Percentiles rank a stretch among this genome's conserved stretches.
These are phyloP conservation scores for Diplosphaera chodatii DNA, from an alignment of 139 green algal species.

Conservation along the genomic window DNA sequence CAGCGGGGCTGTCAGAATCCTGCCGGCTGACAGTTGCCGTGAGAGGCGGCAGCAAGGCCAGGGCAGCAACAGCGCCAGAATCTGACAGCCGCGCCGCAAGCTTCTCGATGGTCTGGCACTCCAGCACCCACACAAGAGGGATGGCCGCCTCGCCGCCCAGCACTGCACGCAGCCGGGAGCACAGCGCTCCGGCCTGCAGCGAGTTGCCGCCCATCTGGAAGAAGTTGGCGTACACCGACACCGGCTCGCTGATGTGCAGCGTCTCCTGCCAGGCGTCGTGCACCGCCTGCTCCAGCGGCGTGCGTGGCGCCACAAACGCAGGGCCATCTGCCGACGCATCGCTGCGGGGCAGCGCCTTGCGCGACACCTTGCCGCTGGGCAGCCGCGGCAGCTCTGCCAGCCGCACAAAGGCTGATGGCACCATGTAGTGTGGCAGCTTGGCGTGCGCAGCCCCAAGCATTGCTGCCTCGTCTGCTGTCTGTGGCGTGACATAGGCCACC, in stretches of 20 bases:
- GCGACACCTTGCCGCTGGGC: constrained; percentile 21
- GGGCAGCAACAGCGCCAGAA: no score
- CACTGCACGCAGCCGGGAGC: neutral
- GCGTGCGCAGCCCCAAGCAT: neutral
- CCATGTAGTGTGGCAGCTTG: constrained; percentile 26
- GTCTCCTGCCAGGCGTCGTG: neutral
- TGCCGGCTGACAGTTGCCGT: neutral
- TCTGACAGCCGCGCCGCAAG: neutral
- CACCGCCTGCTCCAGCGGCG: neutral
- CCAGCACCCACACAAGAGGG: neutral
- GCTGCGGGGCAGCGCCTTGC: no score
- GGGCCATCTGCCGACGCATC: no score
- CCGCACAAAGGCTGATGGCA: constrained; percentile 6
- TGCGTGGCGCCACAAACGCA: no score
- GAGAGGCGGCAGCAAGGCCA: neutral
- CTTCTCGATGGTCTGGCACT: neutral
- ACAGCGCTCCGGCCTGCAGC: neutral
- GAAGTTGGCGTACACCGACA: neutral
- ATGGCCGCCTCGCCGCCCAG: neutral
- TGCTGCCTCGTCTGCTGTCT: no score
- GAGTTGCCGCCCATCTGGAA: neutral
- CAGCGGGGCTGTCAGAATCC: no score
- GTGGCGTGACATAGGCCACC: neutral
- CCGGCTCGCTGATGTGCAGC: neutral
- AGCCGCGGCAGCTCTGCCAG: constrained; percentile 11